Evolutionary conservation across 805 yeast genomes (phyloP), one percentile per base, ranked within the genome.

Genomic region (Diddensiella santjacobensis): DNA sequence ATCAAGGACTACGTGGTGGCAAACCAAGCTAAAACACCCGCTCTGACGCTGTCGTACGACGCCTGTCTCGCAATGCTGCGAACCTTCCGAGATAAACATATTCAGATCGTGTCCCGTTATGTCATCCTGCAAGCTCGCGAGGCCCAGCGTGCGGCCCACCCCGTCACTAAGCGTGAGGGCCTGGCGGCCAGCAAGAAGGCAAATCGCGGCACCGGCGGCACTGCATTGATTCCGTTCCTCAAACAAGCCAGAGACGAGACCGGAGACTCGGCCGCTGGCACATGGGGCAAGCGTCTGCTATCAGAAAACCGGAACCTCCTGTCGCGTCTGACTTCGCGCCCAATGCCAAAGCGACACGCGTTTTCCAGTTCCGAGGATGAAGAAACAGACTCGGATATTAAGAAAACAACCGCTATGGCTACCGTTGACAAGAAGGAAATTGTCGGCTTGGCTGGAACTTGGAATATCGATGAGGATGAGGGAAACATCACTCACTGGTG

Each of bases 191-290:
- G 71, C 39, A 73, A 73, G 50, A 74, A 72, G 38, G 83, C 78
- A 49, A 79, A 77, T 54, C 78, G 80, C 58, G 97, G 98, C 13
- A 90, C 98, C 1, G 98, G 98, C 18, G 97, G 98, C 40, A 90
- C 97, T 0, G 82, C 95, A 0, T 73, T 90, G 59, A 76, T 90
- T 50, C 96, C 96, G 22, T 91, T 90, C 69, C 74, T 90, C 63
- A 90, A 89, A 66, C 97, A 91, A 67, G 91, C 96, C 58, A 78
- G 97, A 65, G 97, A 90, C 68, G 97, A 90, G 64, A 90, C 96
- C 2, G 96, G 96, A 38, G 93, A 85, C 58, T 80, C 89, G 10
- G 96, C 96, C 19, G 96, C 96, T 22, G 91, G 96, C 48, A 76
- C 72, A 42, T 89, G 97, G 97, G 96, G 96, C 63, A 80, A 79